phyloP scores from a whole-genome alignment of 2,329 filamentous ascomycete genomes.

The Talaromyces sp. region DNA sequence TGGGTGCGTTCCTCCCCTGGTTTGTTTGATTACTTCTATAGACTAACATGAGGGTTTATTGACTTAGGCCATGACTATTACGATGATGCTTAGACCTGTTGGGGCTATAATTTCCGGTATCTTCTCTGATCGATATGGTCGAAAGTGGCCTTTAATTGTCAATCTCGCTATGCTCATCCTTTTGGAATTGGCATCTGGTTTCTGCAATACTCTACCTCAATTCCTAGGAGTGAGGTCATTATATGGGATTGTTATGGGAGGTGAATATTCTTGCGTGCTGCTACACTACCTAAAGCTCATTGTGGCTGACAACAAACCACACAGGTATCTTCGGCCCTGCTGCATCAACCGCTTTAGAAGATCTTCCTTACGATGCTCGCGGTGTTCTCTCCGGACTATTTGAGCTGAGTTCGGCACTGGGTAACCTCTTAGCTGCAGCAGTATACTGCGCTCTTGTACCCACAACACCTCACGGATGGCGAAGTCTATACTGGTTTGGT shows the following conservation, averaged over 20 bases:
- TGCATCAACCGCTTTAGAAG: slow-evolving; percentile 35
- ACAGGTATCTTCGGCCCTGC: slow-evolving; percentile 24
- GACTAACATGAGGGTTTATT: not conserved
- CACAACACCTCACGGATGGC: slow-evolving; percentile 30
- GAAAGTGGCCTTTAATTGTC: slow-evolving; percentile 41
- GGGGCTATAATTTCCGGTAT: slow-evolving; percentile 53
- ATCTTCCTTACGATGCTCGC: slow-evolving; percentile 33
- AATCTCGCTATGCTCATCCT: slow-evolving; percentile 31
- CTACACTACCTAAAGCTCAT: not conserved
- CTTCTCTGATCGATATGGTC: slow-evolving; percentile 52
- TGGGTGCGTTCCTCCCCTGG: slow-evolving; percentile 41
- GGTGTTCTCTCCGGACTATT: slow-evolving; percentile 33
- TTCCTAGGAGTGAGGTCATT: slow-evolving; percentile 33
- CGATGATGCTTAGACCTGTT: slow-evolving; percentile 56
- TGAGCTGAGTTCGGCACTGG: slow-evolving; percentile 28
- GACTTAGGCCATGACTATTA: slow-evolving; percentile 48
- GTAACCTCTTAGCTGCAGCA: slow-evolving; percentile 30
- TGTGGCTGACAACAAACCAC: not conserved
- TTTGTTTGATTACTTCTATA: not conserved
- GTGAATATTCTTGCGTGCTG: slow-evolving; percentile 7
- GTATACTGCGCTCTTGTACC: slow-evolving; percentile 31
- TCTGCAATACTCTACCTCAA: slow-evolving; percentile 27
- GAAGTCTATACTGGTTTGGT: slow-evolving; percentile 32
- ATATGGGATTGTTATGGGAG: slow-evolving; percentile 36
- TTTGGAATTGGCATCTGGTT: slow-evolving; percentile 32